phyloP scores from a whole-genome alignment of 345 rosid genomes.

The Citrus mangshanensis region DNA sequence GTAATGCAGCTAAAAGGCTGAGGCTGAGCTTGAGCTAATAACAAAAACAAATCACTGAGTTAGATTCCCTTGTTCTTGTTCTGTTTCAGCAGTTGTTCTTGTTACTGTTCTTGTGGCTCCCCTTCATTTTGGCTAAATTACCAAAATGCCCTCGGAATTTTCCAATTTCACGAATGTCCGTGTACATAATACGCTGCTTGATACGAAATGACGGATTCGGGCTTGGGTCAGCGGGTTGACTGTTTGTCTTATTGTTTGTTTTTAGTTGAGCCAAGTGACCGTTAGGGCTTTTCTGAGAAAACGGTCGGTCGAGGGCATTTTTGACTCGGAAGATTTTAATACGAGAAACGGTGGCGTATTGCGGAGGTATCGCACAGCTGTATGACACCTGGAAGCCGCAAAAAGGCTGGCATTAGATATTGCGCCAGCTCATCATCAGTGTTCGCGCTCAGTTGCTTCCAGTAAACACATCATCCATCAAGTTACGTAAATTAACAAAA shows the following conservation, averaged over 20 bases:
- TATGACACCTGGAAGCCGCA: slow-evolving; percentile 43
- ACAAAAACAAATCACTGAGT: slow-evolving; percentile 24
- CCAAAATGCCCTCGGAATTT: slow-evolving; percentile 9
- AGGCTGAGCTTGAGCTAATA: slow-evolving; percentile 12
- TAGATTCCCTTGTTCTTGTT: not conserved
- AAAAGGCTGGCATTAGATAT: not conserved
- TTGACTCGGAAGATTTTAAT: not conserved
- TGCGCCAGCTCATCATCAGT: slow-evolving; percentile 38
- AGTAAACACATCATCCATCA: not conserved
- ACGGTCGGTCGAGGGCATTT: slow-evolving; percentile 6
- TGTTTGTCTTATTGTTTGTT: slow-evolving; percentile 7
- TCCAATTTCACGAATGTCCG: not conserved
- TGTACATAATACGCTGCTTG: not conserved
- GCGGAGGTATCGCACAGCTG: slow-evolving; percentile 29
- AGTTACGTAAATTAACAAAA: not conserved
- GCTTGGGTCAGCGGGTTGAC: not conserved
- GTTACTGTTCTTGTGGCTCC: not conserved
- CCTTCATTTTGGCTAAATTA: not conserved
- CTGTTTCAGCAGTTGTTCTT: not conserved
- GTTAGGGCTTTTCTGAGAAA: slow-evolving; percentile 21
- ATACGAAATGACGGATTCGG: slow-evolving; percentile 8
- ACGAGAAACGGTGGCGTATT: not conserved
- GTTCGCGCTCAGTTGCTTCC: not conserved
- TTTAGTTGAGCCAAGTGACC: slow-evolving; percentile 24
- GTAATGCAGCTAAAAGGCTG: slow-evolving; percentile 26